Evolutionary conservation across 345 rosid genomes (phyloP).

Genomic region (Salix purpurea): DNA sequence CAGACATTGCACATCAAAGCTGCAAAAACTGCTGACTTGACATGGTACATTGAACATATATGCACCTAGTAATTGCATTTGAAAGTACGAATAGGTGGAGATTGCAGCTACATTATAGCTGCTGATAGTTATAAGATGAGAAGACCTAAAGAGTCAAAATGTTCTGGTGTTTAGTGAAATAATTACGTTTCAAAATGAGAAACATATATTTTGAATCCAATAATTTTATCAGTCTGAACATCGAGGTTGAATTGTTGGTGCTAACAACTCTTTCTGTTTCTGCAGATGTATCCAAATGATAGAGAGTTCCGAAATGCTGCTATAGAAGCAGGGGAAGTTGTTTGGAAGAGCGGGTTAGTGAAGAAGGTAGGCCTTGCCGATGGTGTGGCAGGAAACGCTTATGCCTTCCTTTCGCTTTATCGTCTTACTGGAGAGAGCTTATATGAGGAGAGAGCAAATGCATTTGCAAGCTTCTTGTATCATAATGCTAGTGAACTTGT

Average conservation of each 20-base stretch:
- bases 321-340: slow-evolving; percentile 93
- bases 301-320: slow-evolving; percentile 78
- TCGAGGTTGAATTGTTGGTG: not conserved
- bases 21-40: not conserved
- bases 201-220: not conserved
- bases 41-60: not conserved
- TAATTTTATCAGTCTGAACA: not conserved
- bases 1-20: not conserved
- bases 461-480: slow-evolving; percentile 65
- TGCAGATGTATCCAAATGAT: slow-evolving; percentile 55
- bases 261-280: not conserved
- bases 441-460: slow-evolving; percentile 72
- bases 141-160: not conserved
- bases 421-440: slow-evolving; percentile 68
- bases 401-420: slow-evolving; percentile 70
- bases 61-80: not conserved
- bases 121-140: not conserved
- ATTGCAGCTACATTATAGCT: not conserved
- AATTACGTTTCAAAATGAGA: not conserved
- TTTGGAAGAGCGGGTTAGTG: slow-evolving; percentile 81
- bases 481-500: slow-evolving; percentile 36
- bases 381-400: slow-evolving; percentile 79
- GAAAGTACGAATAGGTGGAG: not conserved
- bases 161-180: not conserved
- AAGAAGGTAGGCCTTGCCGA: slow-evolving; percentile 79